Percentiles rank a stretch among this genome's conserved stretches.
Conservation (phyloP, 805 yeast species). For the Babjeviella inositovora region DNA sequence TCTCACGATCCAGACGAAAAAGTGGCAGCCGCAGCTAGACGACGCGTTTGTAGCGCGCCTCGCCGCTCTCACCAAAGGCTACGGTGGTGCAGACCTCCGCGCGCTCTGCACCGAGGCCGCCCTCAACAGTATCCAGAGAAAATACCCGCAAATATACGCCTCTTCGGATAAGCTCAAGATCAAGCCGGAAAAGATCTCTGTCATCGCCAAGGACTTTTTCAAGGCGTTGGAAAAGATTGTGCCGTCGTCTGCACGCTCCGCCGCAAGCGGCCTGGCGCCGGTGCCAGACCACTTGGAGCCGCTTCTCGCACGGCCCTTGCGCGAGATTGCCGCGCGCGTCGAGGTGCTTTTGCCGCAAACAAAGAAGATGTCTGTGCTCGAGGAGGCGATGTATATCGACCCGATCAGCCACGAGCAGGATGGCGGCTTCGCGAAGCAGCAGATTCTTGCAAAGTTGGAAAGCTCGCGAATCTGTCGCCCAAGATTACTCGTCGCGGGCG, state of each 20-base stretch:
- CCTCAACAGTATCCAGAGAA: constrained; percentile 75
- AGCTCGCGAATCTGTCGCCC: constrained; percentile 69
- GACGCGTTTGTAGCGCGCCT: constrained; percentile 43
- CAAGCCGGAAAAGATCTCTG: constrained; percentile 55
- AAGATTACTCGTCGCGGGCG: constrained; percentile 58
- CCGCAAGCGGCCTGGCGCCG: constrained; percentile 60
- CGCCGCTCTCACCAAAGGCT: constrained; percentile 80
- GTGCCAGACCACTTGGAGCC: constrained; percentile 62
- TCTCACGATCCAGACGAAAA: constrained; percentile 69
- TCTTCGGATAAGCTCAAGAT: constrained; percentile 59
- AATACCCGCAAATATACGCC: constrained; percentile 83
- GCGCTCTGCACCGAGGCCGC: constrained; percentile 96
- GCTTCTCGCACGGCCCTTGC: constrained; percentile 35
- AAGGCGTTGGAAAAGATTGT: constrained; percentile 72
- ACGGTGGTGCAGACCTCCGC: constrained; percentile 94
- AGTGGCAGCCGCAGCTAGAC: constrained; percentile 70
- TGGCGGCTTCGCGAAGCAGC: constrained; percentile 57
- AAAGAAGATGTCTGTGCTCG: constrained; percentile 38
- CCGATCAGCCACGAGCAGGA: constrained; percentile 37
- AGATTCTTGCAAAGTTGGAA: constrained; percentile 29
- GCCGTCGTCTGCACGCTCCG: constrained; percentile 84
- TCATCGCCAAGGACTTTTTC: constrained; percentile 73
- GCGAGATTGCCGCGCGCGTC: constrained; percentile 25
- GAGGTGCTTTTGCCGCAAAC: constrained; percentile 44
- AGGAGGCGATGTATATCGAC: constrained; percentile 53